Evolutionary conservation across 106 monocot species (phyloP).

Genomic region (Dendrobium huoshanense): DNA sequence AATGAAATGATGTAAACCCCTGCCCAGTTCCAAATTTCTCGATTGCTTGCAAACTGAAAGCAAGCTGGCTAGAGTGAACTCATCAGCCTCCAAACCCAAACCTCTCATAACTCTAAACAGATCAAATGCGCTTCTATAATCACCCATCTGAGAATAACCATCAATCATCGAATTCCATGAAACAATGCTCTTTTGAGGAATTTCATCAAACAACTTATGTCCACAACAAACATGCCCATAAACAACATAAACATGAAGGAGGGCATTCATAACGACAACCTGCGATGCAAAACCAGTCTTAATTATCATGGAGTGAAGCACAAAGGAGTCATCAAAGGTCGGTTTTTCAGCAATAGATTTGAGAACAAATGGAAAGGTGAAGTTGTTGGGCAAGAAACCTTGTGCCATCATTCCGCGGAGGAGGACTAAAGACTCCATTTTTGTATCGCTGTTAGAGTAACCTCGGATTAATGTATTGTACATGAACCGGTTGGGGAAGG

Average conservation of each 20-base stretch:
- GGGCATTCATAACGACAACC: slow-evolving; percentile 62
- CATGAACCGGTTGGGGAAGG: slow-evolving; percentile 43
- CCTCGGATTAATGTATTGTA: slow-evolving; percentile 61
- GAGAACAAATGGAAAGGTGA: slow-evolving; percentile 70
- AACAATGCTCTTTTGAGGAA: slow-evolving; percentile 39
- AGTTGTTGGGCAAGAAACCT: slow-evolving; percentile 49
- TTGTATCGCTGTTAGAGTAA: slow-evolving; percentile 18
- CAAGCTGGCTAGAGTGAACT: slow-evolving; percentile 53
- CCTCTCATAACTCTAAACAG: slow-evolving; percentile 39
- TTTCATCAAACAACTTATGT: slow-evolving; percentile 51
- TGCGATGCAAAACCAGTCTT: slow-evolving; percentile 59
- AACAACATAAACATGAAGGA: slow-evolving; percentile 35
- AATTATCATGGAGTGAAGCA: slow-evolving; percentile 30
- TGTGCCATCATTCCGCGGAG: slow-evolving; percentile 31
- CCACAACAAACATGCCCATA: slow-evolving; percentile 18
- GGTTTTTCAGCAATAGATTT: slow-evolving; percentile 30
- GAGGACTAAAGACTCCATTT: slow-evolving; percentile 34
- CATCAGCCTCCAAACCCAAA: slow-evolving; percentile 34
- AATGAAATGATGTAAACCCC: slow-evolving; percentile 29
- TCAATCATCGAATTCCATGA: slow-evolving; percentile 74
- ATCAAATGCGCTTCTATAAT: slow-evolving; percentile 18
- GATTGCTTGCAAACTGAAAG: slow-evolving; percentile 42
- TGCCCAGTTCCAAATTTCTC: slow-evolving; percentile 23
- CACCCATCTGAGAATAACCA: slow-evolving; percentile 44
- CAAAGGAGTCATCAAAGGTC: slow-evolving; percentile 4